phyloP scores from a whole-genome alignment of 2,329 filamentous ascomycete genomes.

The Colletotrichum camelliae region DNA sequence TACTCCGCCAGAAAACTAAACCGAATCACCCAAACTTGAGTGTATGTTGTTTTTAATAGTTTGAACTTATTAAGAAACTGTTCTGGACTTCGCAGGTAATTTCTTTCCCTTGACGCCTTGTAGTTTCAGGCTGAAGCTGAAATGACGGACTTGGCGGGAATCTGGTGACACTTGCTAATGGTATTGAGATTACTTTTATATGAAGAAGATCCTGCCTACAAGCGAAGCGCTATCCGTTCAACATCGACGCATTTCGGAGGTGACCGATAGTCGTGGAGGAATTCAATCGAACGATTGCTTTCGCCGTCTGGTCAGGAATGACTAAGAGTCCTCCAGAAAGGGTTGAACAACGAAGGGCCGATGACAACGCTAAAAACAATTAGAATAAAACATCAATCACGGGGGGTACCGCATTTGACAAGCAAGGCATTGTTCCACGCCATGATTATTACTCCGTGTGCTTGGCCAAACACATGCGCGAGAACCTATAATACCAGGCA shows the following conservation, averaged over 20 bases:
- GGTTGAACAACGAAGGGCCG: neutral
- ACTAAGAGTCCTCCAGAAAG: neutral
- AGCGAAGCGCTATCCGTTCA: neutral
- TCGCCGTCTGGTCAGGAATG: neutral
- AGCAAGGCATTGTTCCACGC: neutral
- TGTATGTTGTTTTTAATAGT: no score
- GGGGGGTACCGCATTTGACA: fast-evolving
- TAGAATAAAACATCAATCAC: neutral
- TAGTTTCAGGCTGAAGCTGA: no score
- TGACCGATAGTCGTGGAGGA: neutral
- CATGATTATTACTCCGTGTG: neutral
- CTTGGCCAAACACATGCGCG: neutral
- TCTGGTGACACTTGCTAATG: no score
- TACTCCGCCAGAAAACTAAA: no score
- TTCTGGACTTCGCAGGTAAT: no score
- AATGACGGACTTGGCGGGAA: no score
- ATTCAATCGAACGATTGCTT: neutral
- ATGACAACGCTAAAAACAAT: fast-evolving
- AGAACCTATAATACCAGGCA: neutral
- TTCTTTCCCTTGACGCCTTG: no score
- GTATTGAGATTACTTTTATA: neutral
- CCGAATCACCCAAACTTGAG: no score
- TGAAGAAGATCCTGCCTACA: neutral
- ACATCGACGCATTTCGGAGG: neutral
- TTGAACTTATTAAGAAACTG: no score